A percentile compares a stretch with the other conserved stretches of the same genome.
Conservation (phyloP, 169 alveolate genomes). For the Plasmodium malariae region DNA sequence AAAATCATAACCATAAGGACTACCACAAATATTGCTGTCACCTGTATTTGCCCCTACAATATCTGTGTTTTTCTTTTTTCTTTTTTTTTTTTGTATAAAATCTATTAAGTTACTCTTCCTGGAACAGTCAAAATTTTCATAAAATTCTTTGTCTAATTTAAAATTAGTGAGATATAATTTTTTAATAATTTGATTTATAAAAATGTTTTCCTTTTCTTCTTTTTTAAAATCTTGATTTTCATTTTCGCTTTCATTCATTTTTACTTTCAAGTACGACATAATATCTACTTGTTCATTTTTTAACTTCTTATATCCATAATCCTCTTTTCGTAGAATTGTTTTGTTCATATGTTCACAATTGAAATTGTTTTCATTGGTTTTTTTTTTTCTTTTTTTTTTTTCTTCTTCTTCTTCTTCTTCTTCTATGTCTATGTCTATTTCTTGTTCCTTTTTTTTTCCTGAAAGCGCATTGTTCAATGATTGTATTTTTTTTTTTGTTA, state of each 20-base stretch:
- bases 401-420: neutral
- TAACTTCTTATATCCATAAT: conserved; percentile 55
- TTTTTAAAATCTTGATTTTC: conserved; percentile 30
- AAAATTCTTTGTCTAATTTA: conserved; percentile 51
- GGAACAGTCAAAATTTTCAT: conserved; percentile 40
- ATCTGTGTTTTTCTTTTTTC: neutral
- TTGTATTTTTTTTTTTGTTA: conserved; percentile 31
- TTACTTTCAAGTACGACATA: conserved; percentile 60
- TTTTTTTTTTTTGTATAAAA: neutral
- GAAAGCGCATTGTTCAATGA: neutral
- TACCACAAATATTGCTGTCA: neutral
- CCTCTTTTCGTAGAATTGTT: conserved; percentile 29
- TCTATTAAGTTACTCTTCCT: conserved; percentile 8
- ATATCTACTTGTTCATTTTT: conserved; percentile 53
- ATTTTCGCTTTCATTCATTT: conserved; percentile 63
- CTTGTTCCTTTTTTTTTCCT: neutral
- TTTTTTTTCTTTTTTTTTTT: conserved; percentile 5
- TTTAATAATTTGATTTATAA: conserved; percentile 63
- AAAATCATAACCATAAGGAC: too few species aligned
- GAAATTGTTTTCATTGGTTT: neutral
- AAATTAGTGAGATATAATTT: conserved; percentile 71
- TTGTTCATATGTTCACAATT: conserved; percentile 28
- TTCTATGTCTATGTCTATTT: neutral
- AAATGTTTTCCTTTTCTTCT: conserved; percentile 56
- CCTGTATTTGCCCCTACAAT: neutral